A percentile compares a stretch with the other conserved stretches of the same genome.
These are phyloP conservation scores for Ascochyta pisi DNA, from an alignment of 2,329 filamentous ascomycete genomes.

Conservation along the genomic window DNA sequence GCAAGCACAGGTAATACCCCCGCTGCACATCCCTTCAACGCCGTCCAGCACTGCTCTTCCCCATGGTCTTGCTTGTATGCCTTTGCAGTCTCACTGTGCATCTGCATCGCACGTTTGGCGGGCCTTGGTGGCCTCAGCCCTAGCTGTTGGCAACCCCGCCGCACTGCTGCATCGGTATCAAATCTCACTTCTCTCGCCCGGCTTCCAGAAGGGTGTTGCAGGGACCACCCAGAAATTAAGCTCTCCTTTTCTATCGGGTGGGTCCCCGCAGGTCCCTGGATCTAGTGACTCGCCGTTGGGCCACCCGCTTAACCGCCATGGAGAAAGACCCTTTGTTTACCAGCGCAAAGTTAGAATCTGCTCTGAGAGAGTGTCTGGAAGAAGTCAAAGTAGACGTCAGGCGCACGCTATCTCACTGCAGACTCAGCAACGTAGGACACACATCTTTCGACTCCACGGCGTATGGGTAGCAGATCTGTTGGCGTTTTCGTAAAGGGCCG, in stretches of 20 bases:
- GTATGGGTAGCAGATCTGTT: no score
- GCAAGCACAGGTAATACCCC: constrained; percentile 2
- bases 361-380: constrained; percentile 7
- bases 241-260: constrained; percentile 18
- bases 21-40: constrained; percentile 12
- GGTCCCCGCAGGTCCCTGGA: constrained; percentile 14
- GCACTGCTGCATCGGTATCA: constrained; percentile 11
- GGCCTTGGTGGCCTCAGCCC: constrained; percentile 1
- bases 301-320: constrained; percentile 14
- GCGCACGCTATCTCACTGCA: background rate
- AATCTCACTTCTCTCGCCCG: constrained; percentile 12
- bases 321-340: constrained; percentile 5
- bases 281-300: constrained; percentile 11
- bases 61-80: background rate
- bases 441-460: no score
- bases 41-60: constrained; percentile 3
- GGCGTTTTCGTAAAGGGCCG: no score
- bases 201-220: constrained; percentile 9
- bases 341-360: constrained; percentile 1
- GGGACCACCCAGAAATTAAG: constrained; percentile 17
- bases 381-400: constrained; percentile 1
- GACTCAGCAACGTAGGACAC: no score
- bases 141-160: constrained; percentile 8
- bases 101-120: constrained; percentile 7
- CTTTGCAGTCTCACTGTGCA: constrained; percentile 9